phyloP scores from a whole-genome alignment of 192 early-diverging fungal genomes.

The Chytriomyces sp. region DNA sequence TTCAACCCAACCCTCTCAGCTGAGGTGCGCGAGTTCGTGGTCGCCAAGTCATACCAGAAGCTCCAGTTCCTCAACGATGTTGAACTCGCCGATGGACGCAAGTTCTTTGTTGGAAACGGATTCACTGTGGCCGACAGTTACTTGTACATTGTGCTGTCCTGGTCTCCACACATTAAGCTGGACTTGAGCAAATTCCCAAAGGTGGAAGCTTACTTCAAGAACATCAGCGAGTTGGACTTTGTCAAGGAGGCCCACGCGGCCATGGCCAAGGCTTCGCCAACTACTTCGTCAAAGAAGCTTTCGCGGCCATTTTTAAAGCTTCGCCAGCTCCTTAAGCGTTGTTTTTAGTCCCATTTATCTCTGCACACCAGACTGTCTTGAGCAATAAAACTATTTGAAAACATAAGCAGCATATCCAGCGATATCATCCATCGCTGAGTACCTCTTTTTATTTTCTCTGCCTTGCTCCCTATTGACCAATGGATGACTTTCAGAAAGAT shows the following conservation, averaged over 20 bases:
- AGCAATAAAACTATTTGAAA: too few relatives aligned
- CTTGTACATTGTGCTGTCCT: conserved; percentile 36
- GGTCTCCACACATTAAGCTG: conserved; percentile 26
- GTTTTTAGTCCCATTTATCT: too few relatives aligned
- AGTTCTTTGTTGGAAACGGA: conserved; percentile 38
- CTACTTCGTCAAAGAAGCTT: too few relatives aligned
- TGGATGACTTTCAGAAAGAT: too few relatives aligned
- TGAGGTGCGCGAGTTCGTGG: conserved; percentile 23
- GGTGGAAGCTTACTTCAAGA: conserved; percentile 36
- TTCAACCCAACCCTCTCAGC: conserved; percentile 35
- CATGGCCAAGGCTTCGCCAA: conserved; percentile 13
- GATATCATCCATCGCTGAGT: too few relatives aligned
- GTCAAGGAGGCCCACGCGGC: conserved; percentile 40
- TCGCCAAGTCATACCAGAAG: conserved; percentile 8
- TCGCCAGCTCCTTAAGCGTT: too few relatives aligned
- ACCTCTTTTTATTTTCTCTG: too few relatives aligned
- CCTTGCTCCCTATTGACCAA: too few relatives aligned
- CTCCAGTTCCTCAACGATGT: conserved; percentile 39
- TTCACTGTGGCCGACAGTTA: conserved; percentile 46
- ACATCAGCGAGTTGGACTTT: conserved; percentile 38
- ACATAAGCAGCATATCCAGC: too few relatives aligned
- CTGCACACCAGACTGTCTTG: too few relatives aligned
- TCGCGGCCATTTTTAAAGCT: too few relatives aligned
- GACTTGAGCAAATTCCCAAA: conserved; percentile 36
- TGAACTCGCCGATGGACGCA: conserved; percentile 38